Percentiles rank a stretch among this genome's conserved stretches.
These are phyloP conservation scores for Lachancea fermentati DNA, from an alignment of 805 yeast genomes.

Conservation along the genomic window DNA sequence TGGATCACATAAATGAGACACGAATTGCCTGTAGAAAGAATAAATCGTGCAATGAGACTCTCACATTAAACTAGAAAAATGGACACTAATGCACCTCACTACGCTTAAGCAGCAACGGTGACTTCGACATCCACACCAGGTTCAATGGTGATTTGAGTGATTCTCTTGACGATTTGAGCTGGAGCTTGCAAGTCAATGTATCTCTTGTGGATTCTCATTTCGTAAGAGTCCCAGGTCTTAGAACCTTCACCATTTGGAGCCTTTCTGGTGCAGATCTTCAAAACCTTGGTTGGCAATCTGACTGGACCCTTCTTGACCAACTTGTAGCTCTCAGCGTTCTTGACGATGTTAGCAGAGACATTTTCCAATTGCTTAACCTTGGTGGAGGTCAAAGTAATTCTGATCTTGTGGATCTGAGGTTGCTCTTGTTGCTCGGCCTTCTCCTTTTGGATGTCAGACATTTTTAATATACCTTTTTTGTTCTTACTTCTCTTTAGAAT, in stretches of 20 bases:
- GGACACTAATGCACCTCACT: neutral
- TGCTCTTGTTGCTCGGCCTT: constrained; percentile 78
- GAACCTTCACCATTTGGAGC: constrained; percentile 99
- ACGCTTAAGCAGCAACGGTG: constrained; percentile 72
- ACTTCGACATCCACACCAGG: constrained; percentile 99
- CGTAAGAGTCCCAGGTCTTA: constrained; percentile 99
- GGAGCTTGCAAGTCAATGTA: constrained; percentile 97
- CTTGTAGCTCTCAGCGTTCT: constrained; percentile 76
- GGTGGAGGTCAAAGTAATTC: constrained; percentile 98
- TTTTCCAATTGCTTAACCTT: constrained; percentile 97
- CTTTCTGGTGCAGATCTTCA: constrained; percentile 98
- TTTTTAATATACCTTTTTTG: constrained; percentile 39
- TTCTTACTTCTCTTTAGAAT: constrained; percentile 15
- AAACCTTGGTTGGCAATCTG: constrained; percentile 99
- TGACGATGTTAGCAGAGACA: constrained; percentile 86
- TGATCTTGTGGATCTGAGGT: constrained; percentile 89
- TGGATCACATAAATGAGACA: neutral
- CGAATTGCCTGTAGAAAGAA: neutral
- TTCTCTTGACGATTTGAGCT: constrained; percentile 85
- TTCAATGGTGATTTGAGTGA: constrained; percentile 96
- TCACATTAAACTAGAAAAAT: too few species aligned
- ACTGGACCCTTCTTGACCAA: constrained; percentile 98
- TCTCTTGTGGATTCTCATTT: constrained; percentile 99
- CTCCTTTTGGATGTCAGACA: constrained; percentile 84
- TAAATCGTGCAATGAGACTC: neutral